These are phyloP conservation scores for Trichoderma guizhouense DNA, from an alignment of 2,329 filamentous ascomycete genomes.

Conservation along the genomic window DNA sequence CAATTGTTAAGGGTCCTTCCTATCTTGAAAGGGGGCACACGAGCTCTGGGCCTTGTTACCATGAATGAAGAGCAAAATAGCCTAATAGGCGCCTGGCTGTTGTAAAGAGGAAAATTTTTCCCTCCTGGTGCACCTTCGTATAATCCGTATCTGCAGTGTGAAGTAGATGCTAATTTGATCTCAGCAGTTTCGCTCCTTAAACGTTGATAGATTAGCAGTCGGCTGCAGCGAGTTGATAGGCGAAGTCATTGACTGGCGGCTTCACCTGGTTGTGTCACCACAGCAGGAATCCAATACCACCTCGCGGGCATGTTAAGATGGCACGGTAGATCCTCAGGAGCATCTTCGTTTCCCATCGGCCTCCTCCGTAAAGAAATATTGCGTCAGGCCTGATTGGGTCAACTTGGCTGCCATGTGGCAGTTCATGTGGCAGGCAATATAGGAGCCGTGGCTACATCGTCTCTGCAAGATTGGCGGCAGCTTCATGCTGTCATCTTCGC, in stretches of 20 bases:
- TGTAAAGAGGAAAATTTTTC: neutral
- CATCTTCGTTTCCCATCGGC: neutral
- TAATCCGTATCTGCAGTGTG: neutral
- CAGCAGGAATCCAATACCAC: neutral
- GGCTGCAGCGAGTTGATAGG: neutral
- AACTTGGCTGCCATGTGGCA: neutral
- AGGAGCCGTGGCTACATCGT: neutral
- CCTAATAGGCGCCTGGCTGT: neutral
- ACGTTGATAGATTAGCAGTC: neutral
- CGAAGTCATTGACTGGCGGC: neutral
- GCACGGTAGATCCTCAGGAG: neutral
- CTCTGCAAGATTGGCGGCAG: neutral
- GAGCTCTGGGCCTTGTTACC: neutral
- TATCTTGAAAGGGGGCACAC: neutral
- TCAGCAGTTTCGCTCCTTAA: neutral
- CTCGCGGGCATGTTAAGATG: neutral
- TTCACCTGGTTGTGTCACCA: neutral
- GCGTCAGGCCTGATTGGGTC: neutral
- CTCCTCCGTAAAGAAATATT: neutral
- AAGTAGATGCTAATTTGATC: neutral
- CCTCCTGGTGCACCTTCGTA: neutral
- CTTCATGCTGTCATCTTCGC: conserved; percentile 8
- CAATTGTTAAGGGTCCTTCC: neutral
- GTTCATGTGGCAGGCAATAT: neutral
- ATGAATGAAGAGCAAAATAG: neutral